phyloP scores from a whole-genome alignment of 495 filamentous ascomycete genomes.

The Podospora australis region DNA sequence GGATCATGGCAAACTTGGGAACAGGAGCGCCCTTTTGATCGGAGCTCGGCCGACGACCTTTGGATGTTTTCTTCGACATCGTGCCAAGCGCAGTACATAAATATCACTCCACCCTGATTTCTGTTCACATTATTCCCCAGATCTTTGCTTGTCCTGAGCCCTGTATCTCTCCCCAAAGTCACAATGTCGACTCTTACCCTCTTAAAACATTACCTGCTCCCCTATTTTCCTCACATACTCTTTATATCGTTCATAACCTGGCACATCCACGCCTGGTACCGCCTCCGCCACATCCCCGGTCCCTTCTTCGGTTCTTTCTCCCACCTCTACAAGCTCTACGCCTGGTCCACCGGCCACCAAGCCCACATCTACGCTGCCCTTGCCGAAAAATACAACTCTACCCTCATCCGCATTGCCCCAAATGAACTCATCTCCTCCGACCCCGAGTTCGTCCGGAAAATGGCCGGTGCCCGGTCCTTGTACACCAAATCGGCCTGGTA shows the following conservation, averaged over 20 bases:
- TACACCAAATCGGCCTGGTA: slow-evolving; percentile 24
- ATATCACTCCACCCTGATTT: not conserved
- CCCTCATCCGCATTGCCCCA: slow-evolving; percentile 36
- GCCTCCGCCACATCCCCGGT: not conserved
- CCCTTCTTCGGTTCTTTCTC: not conserved
- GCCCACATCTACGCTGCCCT: not conserved
- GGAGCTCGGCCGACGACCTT: too few relatives aligned
- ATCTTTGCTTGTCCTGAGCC: not conserved
- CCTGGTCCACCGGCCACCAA: not conserved
- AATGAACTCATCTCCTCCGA: slow-evolving; percentile 14
- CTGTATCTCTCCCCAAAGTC: too few relatives aligned
- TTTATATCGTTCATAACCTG: not conserved
- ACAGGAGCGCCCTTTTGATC: too few relatives aligned
- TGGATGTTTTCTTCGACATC: not conserved
- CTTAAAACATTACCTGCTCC: not conserved
- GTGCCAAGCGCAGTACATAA: not conserved
- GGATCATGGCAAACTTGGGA: too few relatives aligned
- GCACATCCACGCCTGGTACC: not conserved
- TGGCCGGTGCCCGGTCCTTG: slow-evolving; percentile 17
- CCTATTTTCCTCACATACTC: not conserved
- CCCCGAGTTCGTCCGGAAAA: slow-evolving; percentile 21
- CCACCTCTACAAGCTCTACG: not conserved
- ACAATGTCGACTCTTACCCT: too few relatives aligned
- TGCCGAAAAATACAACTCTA: slow-evolving; percentile 23
- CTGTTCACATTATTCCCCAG: not conserved